Evolutionary conservation across 768 basidiomycete species (phyloP).

Genomic region (Boletales sp.): DNA sequence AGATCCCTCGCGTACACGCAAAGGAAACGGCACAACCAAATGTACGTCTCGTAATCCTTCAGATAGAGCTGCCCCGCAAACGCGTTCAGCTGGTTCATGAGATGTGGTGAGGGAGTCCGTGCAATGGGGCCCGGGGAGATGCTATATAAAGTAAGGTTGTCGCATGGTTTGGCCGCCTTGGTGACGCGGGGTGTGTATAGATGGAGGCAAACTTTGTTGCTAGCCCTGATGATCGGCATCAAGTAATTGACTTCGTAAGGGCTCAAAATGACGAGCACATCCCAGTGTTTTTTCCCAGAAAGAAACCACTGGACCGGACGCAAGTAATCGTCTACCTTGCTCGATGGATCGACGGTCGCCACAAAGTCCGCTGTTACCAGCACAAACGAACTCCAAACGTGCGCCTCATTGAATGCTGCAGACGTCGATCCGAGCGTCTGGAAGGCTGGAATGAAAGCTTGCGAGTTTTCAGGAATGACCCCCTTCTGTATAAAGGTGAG

Average conservation of each 20-base stretch:
- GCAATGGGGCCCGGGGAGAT: background rate
- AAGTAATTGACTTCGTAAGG: slow-evolving; percentile 37
- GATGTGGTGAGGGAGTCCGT: background rate
- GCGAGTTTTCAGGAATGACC: background rate
- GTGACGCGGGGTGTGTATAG: slow-evolving; percentile 1
- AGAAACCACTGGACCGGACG: slow-evolving; percentile 7
- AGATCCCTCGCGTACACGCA: slow-evolving; percentile 1
- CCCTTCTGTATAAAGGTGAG: slow-evolving; percentile 1
- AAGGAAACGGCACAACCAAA: slow-evolving; percentile 3
- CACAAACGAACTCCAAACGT: slow-evolving; percentile 4
- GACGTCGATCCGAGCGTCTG: background rate
- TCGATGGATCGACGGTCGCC: background rate
- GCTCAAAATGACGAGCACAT: slow-evolving; percentile 36
- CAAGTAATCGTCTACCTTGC: slow-evolving; percentile 4
- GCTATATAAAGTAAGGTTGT: slow-evolving; percentile 1
- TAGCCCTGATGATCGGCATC: slow-evolving; percentile 33
- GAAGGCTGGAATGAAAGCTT: slow-evolving; percentile 2
- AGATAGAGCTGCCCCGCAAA: slow-evolving; percentile 7
- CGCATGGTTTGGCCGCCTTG: slow-evolving; percentile 3
- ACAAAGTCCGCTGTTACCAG: slow-evolving; percentile 4
- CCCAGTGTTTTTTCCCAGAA: background rate
- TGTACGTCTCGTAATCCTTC: background rate
- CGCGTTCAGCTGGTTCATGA: slow-evolving; percentile 1
- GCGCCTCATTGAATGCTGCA: background rate
- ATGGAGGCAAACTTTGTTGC: slow-evolving; percentile 10